Percentiles rank a stretch among this genome's conserved stretches.
Conservation (phyloP, 306 rosid genomes). For the Cyclanthera cordifolia region DNA sequence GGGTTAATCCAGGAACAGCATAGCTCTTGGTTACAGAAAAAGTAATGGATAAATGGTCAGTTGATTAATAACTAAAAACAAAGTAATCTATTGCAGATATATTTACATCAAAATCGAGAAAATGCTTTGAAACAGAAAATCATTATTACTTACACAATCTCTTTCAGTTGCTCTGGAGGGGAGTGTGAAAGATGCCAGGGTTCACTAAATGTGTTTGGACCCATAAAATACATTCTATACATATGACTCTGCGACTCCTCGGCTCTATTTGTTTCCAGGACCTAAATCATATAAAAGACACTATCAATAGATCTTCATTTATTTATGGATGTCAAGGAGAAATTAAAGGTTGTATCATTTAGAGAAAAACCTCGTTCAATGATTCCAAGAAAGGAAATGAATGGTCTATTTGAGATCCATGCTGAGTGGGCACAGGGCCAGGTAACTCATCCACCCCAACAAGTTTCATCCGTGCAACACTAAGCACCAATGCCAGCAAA, state of each 20-base stretch:
- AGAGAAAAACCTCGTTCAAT: constrained; percentile 66
- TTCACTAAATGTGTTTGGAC: constrained; percentile 89
- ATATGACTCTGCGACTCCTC: constrained; percentile 97
- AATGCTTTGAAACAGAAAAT: background rate
- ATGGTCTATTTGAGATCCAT: constrained; percentile 93
- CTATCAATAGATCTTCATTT: constrained; percentile 15
- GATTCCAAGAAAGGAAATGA: constrained; percentile 97
- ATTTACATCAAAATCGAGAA: background rate
- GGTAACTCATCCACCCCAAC: constrained; percentile 88
- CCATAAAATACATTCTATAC: constrained; percentile 94
- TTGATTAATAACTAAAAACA: background rate
- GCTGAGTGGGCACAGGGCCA: constrained; percentile 91
- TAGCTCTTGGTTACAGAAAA: background rate
- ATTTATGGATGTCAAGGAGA: background rate
- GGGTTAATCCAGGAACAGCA: constrained; percentile 15
- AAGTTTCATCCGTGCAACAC: constrained; percentile 91
- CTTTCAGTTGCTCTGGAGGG: constrained; percentile 81
- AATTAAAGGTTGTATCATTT: background rate
- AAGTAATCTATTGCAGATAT: background rate
- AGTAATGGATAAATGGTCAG: background rate
- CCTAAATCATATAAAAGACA: constrained; percentile 29
- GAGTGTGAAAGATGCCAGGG: constrained; percentile 95
- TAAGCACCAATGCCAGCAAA: constrained; percentile 82
- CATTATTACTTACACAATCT: constrained; percentile 69
- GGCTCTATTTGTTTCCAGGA: constrained; percentile 91